These are phyloP conservation scores for Saccharum spontaneum DNA, from an alignment of 176 grass and related monocot genomes.

Conservation along the genomic window DNA sequence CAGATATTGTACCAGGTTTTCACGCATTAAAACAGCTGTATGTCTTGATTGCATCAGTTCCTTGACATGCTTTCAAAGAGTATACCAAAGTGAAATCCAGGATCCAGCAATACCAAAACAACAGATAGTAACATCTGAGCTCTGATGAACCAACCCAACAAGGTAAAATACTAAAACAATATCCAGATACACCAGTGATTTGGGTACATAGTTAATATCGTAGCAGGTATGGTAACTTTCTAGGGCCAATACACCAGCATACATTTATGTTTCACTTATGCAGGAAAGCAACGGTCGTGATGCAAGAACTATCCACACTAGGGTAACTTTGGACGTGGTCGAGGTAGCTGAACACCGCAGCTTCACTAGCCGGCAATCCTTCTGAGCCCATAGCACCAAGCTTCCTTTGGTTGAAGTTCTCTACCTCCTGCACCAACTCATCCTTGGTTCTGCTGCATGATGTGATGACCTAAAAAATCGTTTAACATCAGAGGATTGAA, in stretches of 20 bases:
- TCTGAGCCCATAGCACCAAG: slow-evolving; percentile 24
- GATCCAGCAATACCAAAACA: slow-evolving; percentile 1
- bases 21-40: too few species aligned
- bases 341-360: slow-evolving; percentile 68
- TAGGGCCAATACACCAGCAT: neutral
- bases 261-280: slow-evolving; percentile 46
- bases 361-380: slow-evolving; percentile 22
- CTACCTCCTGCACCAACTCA: slow-evolving; percentile 78
- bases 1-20: too few species aligned
- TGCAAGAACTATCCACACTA: slow-evolving; percentile 48
- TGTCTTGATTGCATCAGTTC: too few species aligned
- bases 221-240: slow-evolving; percentile 23
- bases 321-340: slow-evolving; percentile 75
- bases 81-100: neutral
- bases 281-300: slow-evolving; percentile 70
- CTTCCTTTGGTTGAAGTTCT: slow-evolving; percentile 71
- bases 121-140: neutral
- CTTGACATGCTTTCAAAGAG: slow-evolving; percentile 7
- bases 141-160: neutral
- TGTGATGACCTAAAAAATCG: slow-evolving; percentile 65
- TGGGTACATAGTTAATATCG: slow-evolving; percentile 39
- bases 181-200: slow-evolving; percentile 19
- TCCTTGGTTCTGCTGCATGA: slow-evolving; percentile 85
- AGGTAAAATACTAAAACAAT: slow-evolving; percentile 7
- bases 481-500: neutral